Evolutionary conservation across 108 stramenopile genomes (phyloP), one percentile per base, ranked within the genome.

Genomic region (Cyclotella distinguenda): DNA sequence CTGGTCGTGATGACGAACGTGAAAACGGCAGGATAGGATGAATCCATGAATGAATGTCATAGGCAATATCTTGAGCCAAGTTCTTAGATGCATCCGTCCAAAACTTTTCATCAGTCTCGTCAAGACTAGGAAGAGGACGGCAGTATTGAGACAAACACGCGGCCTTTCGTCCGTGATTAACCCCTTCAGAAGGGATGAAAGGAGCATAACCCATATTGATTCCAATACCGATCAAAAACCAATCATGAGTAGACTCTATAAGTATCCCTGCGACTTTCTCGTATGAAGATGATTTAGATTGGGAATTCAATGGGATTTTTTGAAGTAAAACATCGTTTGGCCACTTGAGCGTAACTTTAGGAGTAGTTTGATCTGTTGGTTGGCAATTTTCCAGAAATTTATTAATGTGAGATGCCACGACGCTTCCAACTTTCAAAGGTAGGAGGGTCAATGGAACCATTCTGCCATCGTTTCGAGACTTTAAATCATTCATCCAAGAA

Each of bases 181-280:
- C 70, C 40, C 84, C 88, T 15, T 58, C 63, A n/a, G 19, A 35
- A 5, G 82, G 78, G 15, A 96, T 82, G 15, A 61, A 47, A 1
- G 96, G 96, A 21, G 94, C 90, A 72, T 88, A 79, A 16, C 77
- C 84, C n/a, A 93, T 63, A 79, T 97, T 97, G 40, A 95, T 81
- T 0, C 96, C 96, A 71, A 97, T 93, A 8, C 96, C 96, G 64
- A 97, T 80, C 33, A 97, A 55, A 54, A 94, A 89, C 86, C 89
- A 95, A 54, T 80, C 80, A 21, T 72, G 66, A 19, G 69, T 51
- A n/a, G 77, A 70, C 49, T 78, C 77, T 26, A 78, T 70, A 4
- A 78, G 65, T 59, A 70, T 70, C 7, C 77, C 77, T 0, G 77
- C 77, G 6, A 78, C 47, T 61, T 78, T 78, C 44, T 75, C 65